phyloP scores from a whole-genome alignment of 805 yeast genomes.

The Starmerella kuoi region DNA sequence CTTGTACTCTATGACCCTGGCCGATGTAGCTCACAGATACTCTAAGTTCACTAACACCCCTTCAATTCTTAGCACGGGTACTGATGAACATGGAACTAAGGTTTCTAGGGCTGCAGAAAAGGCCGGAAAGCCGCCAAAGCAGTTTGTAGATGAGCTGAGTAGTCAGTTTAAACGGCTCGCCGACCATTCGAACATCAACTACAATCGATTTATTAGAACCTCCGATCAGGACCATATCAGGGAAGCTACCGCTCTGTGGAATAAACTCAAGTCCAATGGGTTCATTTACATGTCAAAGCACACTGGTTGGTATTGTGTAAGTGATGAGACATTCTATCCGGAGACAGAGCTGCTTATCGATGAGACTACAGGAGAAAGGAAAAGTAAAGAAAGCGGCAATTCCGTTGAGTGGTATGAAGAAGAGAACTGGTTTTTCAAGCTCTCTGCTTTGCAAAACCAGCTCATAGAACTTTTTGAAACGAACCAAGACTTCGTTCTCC shows the following conservation, averaged over 20 bases:
- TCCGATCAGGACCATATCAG: constrained; percentile 68
- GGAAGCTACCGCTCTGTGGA: constrained; percentile 65
- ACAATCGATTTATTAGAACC: constrained; percentile 76
- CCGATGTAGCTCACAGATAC: constrained; percentile 76
- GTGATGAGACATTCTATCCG: constrained; percentile 91
- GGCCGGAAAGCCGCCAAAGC: constrained; percentile 43
- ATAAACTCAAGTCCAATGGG: constrained; percentile 43
- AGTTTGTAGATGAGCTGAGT: constrained; percentile 61
- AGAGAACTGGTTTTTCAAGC: constrained; percentile 72
- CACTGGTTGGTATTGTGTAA: constrained; percentile 86
- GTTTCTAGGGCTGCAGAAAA: constrained; percentile 73
- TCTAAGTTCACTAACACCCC: constrained; percentile 36
- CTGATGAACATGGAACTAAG: constrained; percentile 94
- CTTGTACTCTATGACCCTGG: constrained; percentile 70
- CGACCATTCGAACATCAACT: constrained; percentile 40
- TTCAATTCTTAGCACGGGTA: constrained; percentile 68
- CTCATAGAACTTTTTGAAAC: constrained; percentile 40
- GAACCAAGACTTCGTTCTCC: constrained; percentile 54
- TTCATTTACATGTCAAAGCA: constrained; percentile 73
- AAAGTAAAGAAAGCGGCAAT: constrained; percentile 55
- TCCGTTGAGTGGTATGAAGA: constrained; percentile 69
- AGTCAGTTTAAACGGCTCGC: constrained; percentile 56
- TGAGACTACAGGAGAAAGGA: constrained; percentile 25
- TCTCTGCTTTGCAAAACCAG: constrained; percentile 46
- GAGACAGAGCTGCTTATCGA: constrained; percentile 48